These are phyloP conservation scores for Blastobotrys illinoisensis DNA, from an alignment of 1,139 yeast genomes.

Conservation along the genomic window DNA sequence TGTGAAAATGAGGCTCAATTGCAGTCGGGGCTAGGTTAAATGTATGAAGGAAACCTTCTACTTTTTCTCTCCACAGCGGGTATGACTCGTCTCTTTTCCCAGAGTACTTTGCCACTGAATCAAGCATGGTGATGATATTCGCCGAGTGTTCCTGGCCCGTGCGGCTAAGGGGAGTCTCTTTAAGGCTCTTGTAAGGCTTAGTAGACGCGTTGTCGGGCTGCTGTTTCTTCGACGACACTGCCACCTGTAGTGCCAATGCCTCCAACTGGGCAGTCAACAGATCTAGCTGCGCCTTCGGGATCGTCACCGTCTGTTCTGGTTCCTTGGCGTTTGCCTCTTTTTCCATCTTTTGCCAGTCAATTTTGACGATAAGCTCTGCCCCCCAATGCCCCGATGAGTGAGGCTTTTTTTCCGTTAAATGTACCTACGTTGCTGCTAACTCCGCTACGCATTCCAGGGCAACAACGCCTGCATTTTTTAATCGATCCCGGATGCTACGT, in stretches of 20 bases:
- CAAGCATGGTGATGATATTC: not conserved
- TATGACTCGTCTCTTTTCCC: slow-evolving; percentile 5
- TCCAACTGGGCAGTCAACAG: slow-evolving; percentile 4
- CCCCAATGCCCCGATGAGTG: too few species aligned
- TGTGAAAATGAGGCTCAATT: slow-evolving; percentile 7
- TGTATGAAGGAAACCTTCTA: slow-evolving; percentile 6
- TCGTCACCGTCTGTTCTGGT: not conserved
- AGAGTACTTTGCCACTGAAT: slow-evolving; percentile 5
- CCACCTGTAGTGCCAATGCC: slow-evolving; percentile 1
- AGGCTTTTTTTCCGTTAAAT: not conserved
- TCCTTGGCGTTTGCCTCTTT: not conserved
- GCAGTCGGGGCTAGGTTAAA: slow-evolving; percentile 5
- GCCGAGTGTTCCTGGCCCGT: not conserved
- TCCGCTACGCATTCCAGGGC: too few species aligned
- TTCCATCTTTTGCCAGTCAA: not conserved
- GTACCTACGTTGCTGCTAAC: not conserved
- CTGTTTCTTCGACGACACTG: not conserved
- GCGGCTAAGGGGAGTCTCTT: not conserved
- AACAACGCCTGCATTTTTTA: too few species aligned
- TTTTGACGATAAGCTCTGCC: too few species aligned
- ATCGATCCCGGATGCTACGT: too few species aligned
- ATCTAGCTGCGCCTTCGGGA: slow-evolving; percentile 1
- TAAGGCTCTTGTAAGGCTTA: not conserved
- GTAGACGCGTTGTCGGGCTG: not conserved
- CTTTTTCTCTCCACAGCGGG: slow-evolving; percentile 7